Base-by-base conservation (phyloP, 2,329 filamentous ascomycete species). In the Colletotrichum melonis region DNA sequence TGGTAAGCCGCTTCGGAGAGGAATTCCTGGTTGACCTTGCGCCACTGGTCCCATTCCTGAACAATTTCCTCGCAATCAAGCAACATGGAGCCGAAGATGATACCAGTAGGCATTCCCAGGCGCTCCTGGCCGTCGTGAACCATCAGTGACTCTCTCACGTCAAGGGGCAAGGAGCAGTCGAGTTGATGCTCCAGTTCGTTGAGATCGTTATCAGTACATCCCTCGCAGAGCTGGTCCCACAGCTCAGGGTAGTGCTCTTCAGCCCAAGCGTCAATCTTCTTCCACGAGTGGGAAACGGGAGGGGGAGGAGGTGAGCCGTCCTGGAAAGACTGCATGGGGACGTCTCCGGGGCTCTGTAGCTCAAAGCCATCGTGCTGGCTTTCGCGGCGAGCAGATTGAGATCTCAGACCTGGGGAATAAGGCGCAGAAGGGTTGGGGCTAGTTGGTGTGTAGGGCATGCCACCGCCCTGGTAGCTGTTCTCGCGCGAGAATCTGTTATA, bases 1-100 rank as follows among this genome's bases (percentile, higher is more conserved):
- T 81, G 86, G 76, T 86, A 88, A 78, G 83, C 85, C 62, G 82
- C 91, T 81, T 91, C 88, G 55, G 90, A 88, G 72, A 98, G 88
- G 81, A 94, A 98, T 80, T 98, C 94, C 72, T 96, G 92, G 80
- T 98, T 98, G 75, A 99, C 97, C 75, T 91, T 92, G 78, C 95
- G 92, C 97, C 97, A 99, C 80, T 98, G 97, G 78, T 94, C 93
- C 94, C 96, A 98, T 82, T 99, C 97, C 82, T 98, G 95, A 26
- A 98, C 93, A 77, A 99, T 98, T 81, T 99, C 97, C 83, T 99
- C 97, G 80, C 97, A 98, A 82, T 99, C 97, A 71, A 99, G 90
- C 75, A 99, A 86, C 97, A 99, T 99, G 81, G 91, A 93, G 73
- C 95, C 91, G 78, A 99, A 98, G 74, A 99, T 91, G 77, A 98